These are phyloP conservation scores for Carex cristatella DNA, from an alignment of 176 grass and related monocot genomes.

Conservation along the genomic window DNA sequence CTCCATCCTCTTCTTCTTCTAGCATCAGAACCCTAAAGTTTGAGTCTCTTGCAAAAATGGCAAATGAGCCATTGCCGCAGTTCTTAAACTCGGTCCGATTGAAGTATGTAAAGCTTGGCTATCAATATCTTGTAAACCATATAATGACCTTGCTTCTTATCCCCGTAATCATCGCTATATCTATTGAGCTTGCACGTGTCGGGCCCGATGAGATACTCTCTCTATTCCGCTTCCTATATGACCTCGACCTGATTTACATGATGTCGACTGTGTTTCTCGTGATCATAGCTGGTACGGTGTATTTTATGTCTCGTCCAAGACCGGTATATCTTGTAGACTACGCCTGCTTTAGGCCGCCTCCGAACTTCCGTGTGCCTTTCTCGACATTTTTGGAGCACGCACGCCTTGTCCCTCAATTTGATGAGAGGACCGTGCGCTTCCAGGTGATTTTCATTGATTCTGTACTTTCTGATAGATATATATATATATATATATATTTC, in stretches of 20 bases:
- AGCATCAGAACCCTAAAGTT: not conserved
- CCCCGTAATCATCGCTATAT: slow-evolving; percentile 30
- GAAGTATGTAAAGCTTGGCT: slow-evolving; percentile 38
- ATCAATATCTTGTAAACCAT: slow-evolving; percentile 55
- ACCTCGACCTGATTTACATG: slow-evolving; percentile 24
- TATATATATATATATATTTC: too few relatives aligned
- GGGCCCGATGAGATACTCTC: slow-evolving; percentile 36
- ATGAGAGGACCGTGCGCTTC: slow-evolving; percentile 50
- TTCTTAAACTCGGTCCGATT: slow-evolving; percentile 13
- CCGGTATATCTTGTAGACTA: slow-evolving; percentile 63
- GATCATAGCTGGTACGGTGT: slow-evolving; percentile 26
- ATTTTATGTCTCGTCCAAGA: slow-evolving; percentile 46
- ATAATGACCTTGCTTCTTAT: slow-evolving; percentile 36
- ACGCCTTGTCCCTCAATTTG: slow-evolving; percentile 40
- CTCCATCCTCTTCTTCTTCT: not conserved
- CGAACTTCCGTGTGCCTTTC: slow-evolving; percentile 53
- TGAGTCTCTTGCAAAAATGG: slow-evolving; percentile 13
- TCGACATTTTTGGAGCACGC: slow-evolving; percentile 68
- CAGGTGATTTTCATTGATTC: slow-evolving; percentile 20
- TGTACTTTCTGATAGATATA: not conserved
- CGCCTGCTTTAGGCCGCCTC: slow-evolving; percentile 49
- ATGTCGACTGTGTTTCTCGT: slow-evolving; percentile 33
- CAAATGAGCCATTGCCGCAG: slow-evolving; percentile 4
- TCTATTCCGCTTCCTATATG: not conserved
- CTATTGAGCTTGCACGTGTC: slow-evolving; percentile 1